Percentiles rank a stretch among this genome's conserved stretches.
These are phyloP conservation scores for Hypoxylon subgilvum DNA, from an alignment of 495 filamentous ascomycete species.

Conservation along the genomic window DNA sequence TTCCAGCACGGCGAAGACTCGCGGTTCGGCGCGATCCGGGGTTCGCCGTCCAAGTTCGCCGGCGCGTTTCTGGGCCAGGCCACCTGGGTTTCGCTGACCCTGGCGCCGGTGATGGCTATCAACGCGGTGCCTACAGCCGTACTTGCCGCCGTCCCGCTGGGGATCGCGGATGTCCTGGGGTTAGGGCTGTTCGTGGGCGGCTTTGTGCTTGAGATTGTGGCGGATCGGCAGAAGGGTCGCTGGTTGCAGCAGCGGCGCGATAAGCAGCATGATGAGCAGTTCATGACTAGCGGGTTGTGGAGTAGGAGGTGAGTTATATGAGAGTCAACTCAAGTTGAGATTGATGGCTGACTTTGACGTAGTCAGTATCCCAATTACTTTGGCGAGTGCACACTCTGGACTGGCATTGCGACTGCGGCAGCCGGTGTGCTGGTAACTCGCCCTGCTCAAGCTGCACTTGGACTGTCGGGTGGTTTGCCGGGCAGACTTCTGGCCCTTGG, in stretches of 20 bases:
- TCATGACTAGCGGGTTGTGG: slow-evolving; percentile 66
- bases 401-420: slow-evolving; percentile 61
- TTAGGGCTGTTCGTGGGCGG: slow-evolving; percentile 61
- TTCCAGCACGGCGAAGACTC: slow-evolving; percentile 61
- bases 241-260: slow-evolving; percentile 62
- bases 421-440: slow-evolving; percentile 55
- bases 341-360: background rate
- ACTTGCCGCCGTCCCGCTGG: slow-evolving; percentile 45
- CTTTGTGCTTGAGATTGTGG: slow-evolving; percentile 62
- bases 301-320: slow-evolving; percentile 43
- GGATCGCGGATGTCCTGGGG: slow-evolving; percentile 59
- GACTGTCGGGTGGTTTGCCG: slow-evolving; percentile 50
- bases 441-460: slow-evolving; percentile 54
- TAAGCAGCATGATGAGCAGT: slow-evolving; percentile 67
- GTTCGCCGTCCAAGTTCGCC: slow-evolving; percentile 57
- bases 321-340: background rate
- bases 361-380: slow-evolving; percentile 72
- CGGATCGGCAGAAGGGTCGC: slow-evolving; percentile 63
- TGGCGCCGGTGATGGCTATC: slow-evolving; percentile 64
- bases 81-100: slow-evolving; percentile 65
- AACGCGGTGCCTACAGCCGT: slow-evolving; percentile 62
- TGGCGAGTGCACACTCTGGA: slow-evolving; percentile 70
- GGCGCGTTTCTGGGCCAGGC: slow-evolving; percentile 65
- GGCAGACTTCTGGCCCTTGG: slow-evolving; percentile 47
- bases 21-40: slow-evolving; percentile 66